phyloP scores from a whole-genome alignment of 495 filamentous ascomycete genomes.

The Evansstolkia leycettana region DNA sequence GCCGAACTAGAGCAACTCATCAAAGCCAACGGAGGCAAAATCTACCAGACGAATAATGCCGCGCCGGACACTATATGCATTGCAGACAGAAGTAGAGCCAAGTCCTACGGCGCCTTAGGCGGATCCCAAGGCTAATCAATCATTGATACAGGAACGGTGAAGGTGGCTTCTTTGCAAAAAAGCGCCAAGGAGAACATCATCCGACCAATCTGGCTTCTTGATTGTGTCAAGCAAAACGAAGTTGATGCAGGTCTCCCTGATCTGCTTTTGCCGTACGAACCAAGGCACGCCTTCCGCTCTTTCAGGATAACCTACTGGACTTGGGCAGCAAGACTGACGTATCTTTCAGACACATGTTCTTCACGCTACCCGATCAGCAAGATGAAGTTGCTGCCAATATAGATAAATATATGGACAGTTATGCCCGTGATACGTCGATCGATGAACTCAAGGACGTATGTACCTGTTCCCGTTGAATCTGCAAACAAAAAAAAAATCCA shows the following conservation, averaged over 20 bases:
- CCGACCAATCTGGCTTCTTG: constrained; percentile 71
- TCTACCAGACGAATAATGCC: constrained; percentile 60
- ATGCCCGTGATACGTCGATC: constrained; percentile 52
- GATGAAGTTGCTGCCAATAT: constrained; percentile 38
- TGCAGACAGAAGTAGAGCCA: constrained; percentile 55
- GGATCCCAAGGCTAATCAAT: constrained; percentile 6
- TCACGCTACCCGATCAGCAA: constrained; percentile 31
- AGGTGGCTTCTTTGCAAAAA: constrained; percentile 73
- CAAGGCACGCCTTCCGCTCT: constrained; percentile 36
- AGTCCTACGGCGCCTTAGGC: not conserved
- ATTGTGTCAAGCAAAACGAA: constrained; percentile 59
- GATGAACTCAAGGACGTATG: constrained; percentile 53
- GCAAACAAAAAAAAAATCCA: not conserved
- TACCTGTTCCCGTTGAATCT: not conserved
- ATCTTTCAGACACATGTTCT: constrained; percentile 44
- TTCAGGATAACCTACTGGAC: constrained; percentile 6
- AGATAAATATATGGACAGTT: constrained; percentile 77
- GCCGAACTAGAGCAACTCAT: constrained; percentile 72
- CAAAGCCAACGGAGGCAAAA: constrained; percentile 76
- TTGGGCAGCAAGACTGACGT: not conserved
- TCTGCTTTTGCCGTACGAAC: constrained; percentile 57
- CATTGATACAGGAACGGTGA: constrained; percentile 57
- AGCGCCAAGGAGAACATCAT: constrained; percentile 56
- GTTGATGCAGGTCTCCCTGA: constrained; percentile 44
- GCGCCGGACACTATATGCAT: constrained; percentile 52